phyloP scores from a whole-genome alignment of 2,329 filamentous ascomycete species.

The Dryadomyces quercivorus region DNA sequence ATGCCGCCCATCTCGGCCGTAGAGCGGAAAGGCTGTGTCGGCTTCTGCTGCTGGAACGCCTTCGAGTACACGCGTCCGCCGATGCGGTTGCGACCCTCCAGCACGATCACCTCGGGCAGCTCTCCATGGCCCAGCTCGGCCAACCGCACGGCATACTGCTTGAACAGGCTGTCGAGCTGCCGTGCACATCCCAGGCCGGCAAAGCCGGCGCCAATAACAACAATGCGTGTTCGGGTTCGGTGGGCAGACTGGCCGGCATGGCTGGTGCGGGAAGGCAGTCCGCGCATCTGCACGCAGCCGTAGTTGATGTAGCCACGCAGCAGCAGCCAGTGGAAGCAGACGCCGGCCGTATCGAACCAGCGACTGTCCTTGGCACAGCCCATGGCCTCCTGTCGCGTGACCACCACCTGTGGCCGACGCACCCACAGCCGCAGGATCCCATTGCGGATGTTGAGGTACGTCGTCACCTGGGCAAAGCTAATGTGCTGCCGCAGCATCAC shows the following conservation, averaged over 20 bases:
- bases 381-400: constrained; percentile 74
- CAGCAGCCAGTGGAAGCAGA: constrained; percentile 87
- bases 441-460: constrained; percentile 93
- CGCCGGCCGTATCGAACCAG: constrained; percentile 78
- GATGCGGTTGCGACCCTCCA: constrained; percentile 79
- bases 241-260: too few species aligned
- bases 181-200: constrained; percentile 84
- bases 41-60: constrained; percentile 31
- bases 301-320: constrained; percentile 94
- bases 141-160: constrained; percentile 62
- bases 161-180: constrained; percentile 76
- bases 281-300: constrained; percentile 57
- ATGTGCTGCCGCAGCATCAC: constrained; percentile 67
- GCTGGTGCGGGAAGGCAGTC: too few species aligned
- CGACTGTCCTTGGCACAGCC: constrained; percentile 79
- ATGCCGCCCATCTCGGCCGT: constrained; percentile 97
- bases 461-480: constrained; percentile 79
- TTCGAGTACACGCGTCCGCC: constrained; percentile 91
- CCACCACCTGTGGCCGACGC: constrained; percentile 68
- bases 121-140: constrained; percentile 51
- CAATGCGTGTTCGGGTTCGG: constrained; percentile 54
- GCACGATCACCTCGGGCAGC: constrained; percentile 61
- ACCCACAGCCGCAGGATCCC: constrained; percentile 86
- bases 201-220: constrained; percentile 88
- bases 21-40: constrained; percentile 29